Conservation (phyloP, 2,329 filamentous ascomycete genomes). For the Cyphellophora europaea region DNA sequence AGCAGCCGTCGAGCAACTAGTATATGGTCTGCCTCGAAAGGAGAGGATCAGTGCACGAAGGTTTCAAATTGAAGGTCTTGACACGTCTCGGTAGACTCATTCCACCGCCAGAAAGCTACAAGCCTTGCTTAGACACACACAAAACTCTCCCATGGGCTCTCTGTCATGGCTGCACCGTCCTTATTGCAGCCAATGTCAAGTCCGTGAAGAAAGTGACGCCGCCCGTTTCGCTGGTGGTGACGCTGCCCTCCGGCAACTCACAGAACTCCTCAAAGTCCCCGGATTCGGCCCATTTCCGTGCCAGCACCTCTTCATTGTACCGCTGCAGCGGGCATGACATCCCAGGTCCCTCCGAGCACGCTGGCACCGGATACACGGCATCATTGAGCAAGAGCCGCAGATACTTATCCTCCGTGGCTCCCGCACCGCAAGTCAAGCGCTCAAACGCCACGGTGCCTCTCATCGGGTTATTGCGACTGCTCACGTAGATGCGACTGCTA, state of each 20-base stretch:
- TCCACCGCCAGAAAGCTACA: too few species aligned
- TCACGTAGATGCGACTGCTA: constrained; percentile 40
- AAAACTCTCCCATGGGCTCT: too few species aligned
- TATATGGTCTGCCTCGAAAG: too few species aligned
- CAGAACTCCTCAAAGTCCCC: constrained; percentile 44
- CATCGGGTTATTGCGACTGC: constrained; percentile 51
- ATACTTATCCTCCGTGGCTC: constrained; percentile 35
- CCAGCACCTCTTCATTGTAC: constrained; percentile 36
- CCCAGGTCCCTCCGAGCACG: constrained; percentile 43
- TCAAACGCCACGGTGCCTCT: constrained; percentile 57
- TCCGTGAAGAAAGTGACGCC: constrained; percentile 4
- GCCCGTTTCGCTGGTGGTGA: background rate
- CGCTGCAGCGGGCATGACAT: constrained; percentile 40
- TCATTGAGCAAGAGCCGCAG: constrained; percentile 54
- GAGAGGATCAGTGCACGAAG: too few species aligned
- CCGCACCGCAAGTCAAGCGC: constrained; percentile 51
- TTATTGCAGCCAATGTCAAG: constrained; percentile 1
- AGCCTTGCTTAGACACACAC: too few species aligned
- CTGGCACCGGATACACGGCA: constrained; percentile 44
- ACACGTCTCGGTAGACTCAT: too few species aligned
- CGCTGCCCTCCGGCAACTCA: constrained; percentile 3
- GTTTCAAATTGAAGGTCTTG: too few species aligned
- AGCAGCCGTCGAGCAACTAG: too few species aligned
- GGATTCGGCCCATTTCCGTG: constrained; percentile 36
- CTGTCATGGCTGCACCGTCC: background rate